These are phyloP conservation scores for Colletotrichum sojae DNA, from an alignment of 2,329 filamentous ascomycete genomes.

Conservation along the genomic window DNA sequence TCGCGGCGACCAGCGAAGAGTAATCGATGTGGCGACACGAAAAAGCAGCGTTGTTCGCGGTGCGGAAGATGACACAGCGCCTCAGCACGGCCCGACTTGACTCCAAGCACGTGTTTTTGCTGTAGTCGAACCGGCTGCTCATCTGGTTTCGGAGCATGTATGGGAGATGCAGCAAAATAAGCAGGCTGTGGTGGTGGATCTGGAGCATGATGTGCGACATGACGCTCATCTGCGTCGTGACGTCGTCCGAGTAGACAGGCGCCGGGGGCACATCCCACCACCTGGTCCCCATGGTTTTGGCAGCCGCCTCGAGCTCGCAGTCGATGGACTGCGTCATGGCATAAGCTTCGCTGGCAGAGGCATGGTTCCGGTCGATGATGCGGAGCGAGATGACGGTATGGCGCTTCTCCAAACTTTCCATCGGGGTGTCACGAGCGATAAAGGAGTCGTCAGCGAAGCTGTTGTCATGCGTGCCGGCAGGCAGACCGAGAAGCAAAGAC, in stretches of 20 bases:
- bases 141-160: conserved; percentile 62
- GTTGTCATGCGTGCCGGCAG: conserved; percentile 58
- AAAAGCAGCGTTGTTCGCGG: conserved; percentile 52
- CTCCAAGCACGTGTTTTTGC: conserved; percentile 62
- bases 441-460: conserved; percentile 51
- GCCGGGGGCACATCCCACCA: conserved; percentile 64
- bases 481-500: conserved; percentile 65
- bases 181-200: conserved; percentile 64
- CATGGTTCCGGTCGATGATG: conserved; percentile 63
- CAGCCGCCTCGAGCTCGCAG: conserved; percentile 61
- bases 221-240: conserved; percentile 40
- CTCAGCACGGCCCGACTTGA: conserved; percentile 66
- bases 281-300: conserved; percentile 55
- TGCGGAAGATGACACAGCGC: conserved; percentile 63
- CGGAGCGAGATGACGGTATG: conserved; percentile 59
- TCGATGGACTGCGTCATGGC: conserved; percentile 60
- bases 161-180: conserved; percentile 68
- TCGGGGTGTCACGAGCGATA: conserved; percentile 50
- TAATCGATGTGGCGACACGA: conserved; percentile 67
- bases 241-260: conserved; percentile 37
- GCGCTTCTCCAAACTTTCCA: conserved; percentile 60
- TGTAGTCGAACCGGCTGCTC: conserved; percentile 60
- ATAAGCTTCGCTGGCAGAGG: conserved; percentile 53
- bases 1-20: conserved; percentile 64
- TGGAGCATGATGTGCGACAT: conserved; percentile 59